phyloP scores from a whole-genome alignment of 495 filamentous ascomycete species.

The Penicillium verhagenii region DNA sequence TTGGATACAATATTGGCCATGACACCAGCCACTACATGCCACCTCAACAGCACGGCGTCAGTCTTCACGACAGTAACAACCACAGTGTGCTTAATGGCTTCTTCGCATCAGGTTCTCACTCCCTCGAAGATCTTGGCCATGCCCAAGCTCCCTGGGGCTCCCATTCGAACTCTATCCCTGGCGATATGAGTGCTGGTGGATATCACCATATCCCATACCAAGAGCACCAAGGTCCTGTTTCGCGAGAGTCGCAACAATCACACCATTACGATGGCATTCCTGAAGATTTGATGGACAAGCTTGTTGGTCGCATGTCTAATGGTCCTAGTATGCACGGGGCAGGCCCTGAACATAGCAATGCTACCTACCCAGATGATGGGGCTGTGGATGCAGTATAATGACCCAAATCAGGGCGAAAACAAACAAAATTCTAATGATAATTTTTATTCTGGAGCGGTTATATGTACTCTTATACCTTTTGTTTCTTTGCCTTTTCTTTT shows the following conservation, averaged over 20 bases:
- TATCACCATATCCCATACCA: constrained; percentile 40
- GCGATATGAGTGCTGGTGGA: constrained; percentile 31
- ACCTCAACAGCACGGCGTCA: constrained; percentile 30
- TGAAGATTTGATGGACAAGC: constrained; percentile 43
- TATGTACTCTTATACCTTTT: constrained; percentile 24
- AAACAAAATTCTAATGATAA: constrained; percentile 18
- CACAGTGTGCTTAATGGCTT: constrained; percentile 35
- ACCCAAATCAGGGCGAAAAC: constrained; percentile 7
- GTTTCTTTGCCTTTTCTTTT: constrained; percentile 4
- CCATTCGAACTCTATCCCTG: constrained; percentile 32
- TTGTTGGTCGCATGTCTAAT: constrained; percentile 39
- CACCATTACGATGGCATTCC: constrained; percentile 38
- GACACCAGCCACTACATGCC: constrained; percentile 38
- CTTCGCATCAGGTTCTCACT: constrained; percentile 32
- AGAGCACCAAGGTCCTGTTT: constrained; percentile 33
- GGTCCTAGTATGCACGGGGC: constrained; percentile 40
- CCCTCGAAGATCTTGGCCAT: constrained; percentile 40
- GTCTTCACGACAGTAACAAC: constrained; percentile 40
- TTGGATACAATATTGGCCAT: constrained; percentile 35
- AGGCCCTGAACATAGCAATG: constrained; percentile 34
- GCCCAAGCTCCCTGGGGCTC: constrained; percentile 37
- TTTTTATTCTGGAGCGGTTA: constrained; percentile 21
- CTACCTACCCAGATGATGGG: constrained; percentile 32
- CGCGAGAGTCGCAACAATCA: constrained; percentile 38
- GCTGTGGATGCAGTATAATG: constrained; percentile 37